phyloP scores from a whole-genome alignment of 805 yeast genomes.

The Debaryomyces hansenii region DNA sequence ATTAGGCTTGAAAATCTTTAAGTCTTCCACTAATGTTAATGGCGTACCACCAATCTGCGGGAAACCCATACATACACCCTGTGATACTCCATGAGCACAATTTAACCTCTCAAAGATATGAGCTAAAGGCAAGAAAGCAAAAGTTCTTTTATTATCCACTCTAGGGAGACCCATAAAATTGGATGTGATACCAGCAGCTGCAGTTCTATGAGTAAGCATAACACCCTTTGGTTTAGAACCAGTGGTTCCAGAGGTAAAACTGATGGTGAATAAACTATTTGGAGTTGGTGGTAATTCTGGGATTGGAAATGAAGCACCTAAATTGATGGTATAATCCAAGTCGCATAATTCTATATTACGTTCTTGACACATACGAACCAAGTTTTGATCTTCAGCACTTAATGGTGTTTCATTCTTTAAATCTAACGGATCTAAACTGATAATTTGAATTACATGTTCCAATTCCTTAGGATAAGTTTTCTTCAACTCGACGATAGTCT shows the following conservation, averaged over 20 bases:
- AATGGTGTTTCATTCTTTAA: slow-evolving; percentile 5
- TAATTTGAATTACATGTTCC: slow-evolving; percentile 47
- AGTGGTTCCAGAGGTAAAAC: slow-evolving; percentile 59
- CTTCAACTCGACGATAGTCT: slow-evolving; percentile 45
- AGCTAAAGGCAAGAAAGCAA: slow-evolving; percentile 35
- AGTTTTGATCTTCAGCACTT: slow-evolving; percentile 34
- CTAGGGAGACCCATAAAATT: slow-evolving; percentile 16
- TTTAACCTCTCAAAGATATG: slow-evolving; percentile 36
- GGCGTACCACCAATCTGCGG: slow-evolving; percentile 23
- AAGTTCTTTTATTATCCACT: slow-evolving; percentile 8
- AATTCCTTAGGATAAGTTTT: slow-evolving; percentile 31
- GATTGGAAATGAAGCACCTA: slow-evolving; percentile 39
- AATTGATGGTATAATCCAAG: slow-evolving; percentile 26
- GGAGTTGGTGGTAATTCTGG: slow-evolving; percentile 28
- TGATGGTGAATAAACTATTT: slow-evolving; percentile 38
- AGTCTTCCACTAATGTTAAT: slow-evolving; percentile 26
- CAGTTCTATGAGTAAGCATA: slow-evolving; percentile 37
- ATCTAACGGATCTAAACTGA: slow-evolving; percentile 51
- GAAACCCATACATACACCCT: slow-evolving; percentile 29
- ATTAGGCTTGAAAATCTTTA: slow-evolving; percentile 27
- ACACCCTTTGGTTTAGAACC: slow-evolving; percentile 79
- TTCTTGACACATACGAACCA: slow-evolving; percentile 20
- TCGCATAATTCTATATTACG: slow-evolving; percentile 29
- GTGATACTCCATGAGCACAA: slow-evolving; percentile 17
- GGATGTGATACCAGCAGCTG: slow-evolving; percentile 23